phyloP scores from a whole-genome alignment of 2,329 filamentous ascomycete genomes.

The Colletotrichum orchidophilum region DNA sequence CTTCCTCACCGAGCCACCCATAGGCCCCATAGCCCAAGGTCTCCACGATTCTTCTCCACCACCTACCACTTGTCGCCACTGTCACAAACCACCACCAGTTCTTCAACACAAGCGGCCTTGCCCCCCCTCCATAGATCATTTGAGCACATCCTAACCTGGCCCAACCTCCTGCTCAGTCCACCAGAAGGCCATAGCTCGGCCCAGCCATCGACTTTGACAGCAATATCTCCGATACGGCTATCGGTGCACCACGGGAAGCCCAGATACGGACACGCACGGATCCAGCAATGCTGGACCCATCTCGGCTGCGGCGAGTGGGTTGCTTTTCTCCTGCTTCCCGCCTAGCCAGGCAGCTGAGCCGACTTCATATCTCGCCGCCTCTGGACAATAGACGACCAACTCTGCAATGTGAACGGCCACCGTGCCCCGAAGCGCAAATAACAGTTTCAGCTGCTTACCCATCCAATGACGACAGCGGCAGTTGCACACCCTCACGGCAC shows the following conservation, averaged over 20 bases:
- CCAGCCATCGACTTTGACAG: not conserved
- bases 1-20: not conserved
- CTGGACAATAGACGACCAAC: too few relatives aligned
- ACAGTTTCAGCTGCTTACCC: not conserved
- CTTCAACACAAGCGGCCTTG: constrained; percentile 19
- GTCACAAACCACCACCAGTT: constrained; percentile 31
- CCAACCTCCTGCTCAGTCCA: constrained; percentile 4
- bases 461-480: not conserved
- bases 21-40: constrained; percentile 3
- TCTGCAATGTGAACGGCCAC: not conserved
- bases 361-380: not conserved
- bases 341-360: not conserved
- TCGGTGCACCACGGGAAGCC: not conserved
- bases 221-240: not conserved
- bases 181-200: constrained; percentile 5
- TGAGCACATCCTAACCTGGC: not conserved
- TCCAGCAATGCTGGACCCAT: not conserved
- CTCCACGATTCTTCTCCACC: constrained; percentile 16
- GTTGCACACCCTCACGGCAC: not conserved
- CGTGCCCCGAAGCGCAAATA: not conserved
- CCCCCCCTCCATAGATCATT: not conserved
- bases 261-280: not conserved
- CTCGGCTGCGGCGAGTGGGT: not conserved
- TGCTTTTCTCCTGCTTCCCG: not conserved
- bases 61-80: constrained; percentile 14